phyloP scores from a whole-genome alignment of 768 basidiomycete genomes.

The Pulveroboletus sp. region DNA sequence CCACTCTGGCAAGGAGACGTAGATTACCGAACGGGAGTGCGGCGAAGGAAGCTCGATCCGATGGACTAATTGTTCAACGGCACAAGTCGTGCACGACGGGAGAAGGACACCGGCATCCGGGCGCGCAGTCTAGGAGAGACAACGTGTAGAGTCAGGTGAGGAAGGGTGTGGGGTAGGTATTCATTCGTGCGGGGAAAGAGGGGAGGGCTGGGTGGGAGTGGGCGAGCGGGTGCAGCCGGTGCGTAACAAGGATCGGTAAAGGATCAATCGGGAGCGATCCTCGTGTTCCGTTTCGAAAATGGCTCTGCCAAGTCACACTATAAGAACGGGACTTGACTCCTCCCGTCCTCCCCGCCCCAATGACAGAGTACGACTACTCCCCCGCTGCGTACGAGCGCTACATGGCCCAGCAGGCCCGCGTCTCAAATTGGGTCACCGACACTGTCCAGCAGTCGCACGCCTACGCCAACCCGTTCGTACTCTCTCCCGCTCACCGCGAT shows the following conservation, averaged over 20 bases:
- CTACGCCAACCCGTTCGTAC: slow-evolving; percentile 28
- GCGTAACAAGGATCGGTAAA: neutral
- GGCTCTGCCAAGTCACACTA: neutral
- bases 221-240: neutral
- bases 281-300: slow-evolving; percentile 4
- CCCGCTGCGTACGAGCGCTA: slow-evolving; percentile 50
- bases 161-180: slow-evolving; percentile 20
- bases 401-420: slow-evolving; percentile 45
- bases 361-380: slow-evolving; percentile 65
- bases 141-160: neutral
- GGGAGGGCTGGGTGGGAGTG: slow-evolving; percentile 2
- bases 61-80: neutral
- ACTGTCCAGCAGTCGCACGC: slow-evolving; percentile 32
- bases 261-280: slow-evolving; percentile 9
- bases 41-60: neutral
- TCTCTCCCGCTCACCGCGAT: slow-evolving; percentile 30
- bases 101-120: neutral
- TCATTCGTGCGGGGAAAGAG: slow-evolving; percentile 23
- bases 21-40: neutral
- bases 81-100: too few relatives aligned
- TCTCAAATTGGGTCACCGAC: slow-evolving; percentile 49
- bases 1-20: too few relatives aligned
- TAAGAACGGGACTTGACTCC: neutral
- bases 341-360: slow-evolving; percentile 21
- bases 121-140: too few relatives aligned